Evolutionary conservation across 2,329 filamentous ascomycete genomes (phyloP).

Genomic region (Arthrobotrys sphaeroides): DNA sequence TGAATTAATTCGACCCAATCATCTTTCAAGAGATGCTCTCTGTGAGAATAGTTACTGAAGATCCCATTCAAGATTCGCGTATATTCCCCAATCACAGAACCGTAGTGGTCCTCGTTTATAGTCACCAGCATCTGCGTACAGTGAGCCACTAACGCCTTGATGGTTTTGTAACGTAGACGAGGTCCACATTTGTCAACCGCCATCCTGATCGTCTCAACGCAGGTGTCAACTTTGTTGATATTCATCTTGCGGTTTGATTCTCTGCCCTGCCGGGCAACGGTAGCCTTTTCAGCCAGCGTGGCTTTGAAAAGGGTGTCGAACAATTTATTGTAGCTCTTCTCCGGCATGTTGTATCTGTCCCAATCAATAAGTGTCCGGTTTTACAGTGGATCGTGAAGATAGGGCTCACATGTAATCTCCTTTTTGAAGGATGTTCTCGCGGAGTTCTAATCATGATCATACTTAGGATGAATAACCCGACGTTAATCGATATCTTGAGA

Average conservation of each 20-base stretch:
- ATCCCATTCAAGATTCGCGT: constrained; percentile 77
- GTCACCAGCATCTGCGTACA: constrained; percentile 77
- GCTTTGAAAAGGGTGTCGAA: constrained; percentile 82
- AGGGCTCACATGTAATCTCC: constrained; percentile 52
- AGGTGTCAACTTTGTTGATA: constrained; percentile 71
- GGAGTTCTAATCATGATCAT: too few species aligned
- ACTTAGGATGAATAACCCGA: background rate
- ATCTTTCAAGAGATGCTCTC: constrained; percentile 76
- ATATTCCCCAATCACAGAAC: constrained; percentile 78
- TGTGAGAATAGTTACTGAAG: constrained; percentile 77
- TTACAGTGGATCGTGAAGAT: background rate
- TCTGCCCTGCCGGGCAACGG: constrained; percentile 67
- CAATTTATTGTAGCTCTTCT: constrained; percentile 82
- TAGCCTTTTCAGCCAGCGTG: constrained; percentile 73
- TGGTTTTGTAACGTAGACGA: constrained; percentile 77
- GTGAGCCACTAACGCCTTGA: constrained; percentile 81
- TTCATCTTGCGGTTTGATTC: constrained; percentile 66
- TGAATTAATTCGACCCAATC: constrained; percentile 75
- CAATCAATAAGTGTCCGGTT: constrained; percentile 52
- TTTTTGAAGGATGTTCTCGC: constrained; percentile 52
- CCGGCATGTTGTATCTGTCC: constrained; percentile 65
- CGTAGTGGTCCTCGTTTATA: constrained; percentile 71
- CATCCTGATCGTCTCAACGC: constrained; percentile 75
- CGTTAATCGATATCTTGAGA: background rate
- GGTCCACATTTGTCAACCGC: constrained; percentile 75